These are phyloP conservation scores for Zygnema circumcarinatum DNA, from an alignment of 139 green algal genomes.

Conservation along the genomic window DNA sequence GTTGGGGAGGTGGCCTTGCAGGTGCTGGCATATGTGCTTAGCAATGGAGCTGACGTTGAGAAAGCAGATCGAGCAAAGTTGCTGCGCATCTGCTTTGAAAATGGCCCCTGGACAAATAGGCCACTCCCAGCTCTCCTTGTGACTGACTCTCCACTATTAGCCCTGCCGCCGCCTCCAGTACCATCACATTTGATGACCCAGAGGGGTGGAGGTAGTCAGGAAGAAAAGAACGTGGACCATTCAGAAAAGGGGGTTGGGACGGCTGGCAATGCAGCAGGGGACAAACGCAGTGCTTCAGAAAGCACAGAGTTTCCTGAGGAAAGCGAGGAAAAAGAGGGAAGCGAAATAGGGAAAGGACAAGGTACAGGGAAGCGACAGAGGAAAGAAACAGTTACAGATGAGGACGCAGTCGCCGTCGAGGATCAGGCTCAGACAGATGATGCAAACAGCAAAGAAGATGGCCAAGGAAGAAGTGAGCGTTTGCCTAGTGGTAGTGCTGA, in stretches of 20 bases:
- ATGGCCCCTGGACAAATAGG: background rate
- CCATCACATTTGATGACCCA: background rate
- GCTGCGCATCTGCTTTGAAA: background rate
- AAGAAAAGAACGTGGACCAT: background rate
- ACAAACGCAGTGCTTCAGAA: background rate
- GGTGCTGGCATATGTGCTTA: background rate
- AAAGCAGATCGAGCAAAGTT: background rate
- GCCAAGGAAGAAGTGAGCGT: background rate
- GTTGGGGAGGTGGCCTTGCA: no score
- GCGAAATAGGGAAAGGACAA: background rate
- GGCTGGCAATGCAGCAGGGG: background rate
- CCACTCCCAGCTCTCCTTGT: background rate
- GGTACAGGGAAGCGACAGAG: background rate
- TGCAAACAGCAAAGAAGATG: background rate
- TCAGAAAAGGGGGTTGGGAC: background rate
- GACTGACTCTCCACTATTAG: background rate
- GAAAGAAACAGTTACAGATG: background rate
- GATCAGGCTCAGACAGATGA: background rate
- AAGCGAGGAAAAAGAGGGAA: background rate
- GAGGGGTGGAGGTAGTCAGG: background rate
- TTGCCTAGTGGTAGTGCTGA: background rate
- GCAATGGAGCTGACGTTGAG: background rate
- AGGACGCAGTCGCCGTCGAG: background rate
- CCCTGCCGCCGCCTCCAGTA: background rate
- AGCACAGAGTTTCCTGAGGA: background rate